phyloP scores from a whole-genome alignment of 768 basidiomycete species.

The Tricholoma sp. region DNA sequence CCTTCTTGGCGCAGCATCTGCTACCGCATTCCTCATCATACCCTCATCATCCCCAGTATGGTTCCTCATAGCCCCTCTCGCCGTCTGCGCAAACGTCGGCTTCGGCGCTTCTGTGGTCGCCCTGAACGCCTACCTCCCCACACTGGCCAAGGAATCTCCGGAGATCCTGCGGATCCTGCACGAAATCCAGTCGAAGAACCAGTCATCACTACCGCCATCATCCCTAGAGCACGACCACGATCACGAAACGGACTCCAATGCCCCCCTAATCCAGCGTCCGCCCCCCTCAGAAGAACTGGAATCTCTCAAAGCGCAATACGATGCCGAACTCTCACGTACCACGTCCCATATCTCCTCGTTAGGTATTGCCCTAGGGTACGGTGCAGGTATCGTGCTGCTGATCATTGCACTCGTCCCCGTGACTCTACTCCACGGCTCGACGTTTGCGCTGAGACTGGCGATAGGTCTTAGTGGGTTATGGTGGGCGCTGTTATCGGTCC shows the following conservation, averaged over 20 bases:
- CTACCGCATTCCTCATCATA: constrained; percentile 67
- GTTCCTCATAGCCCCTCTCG: constrained; percentile 62
- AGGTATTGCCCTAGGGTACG: constrained; percentile 85
- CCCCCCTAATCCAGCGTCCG: constrained; percentile 33
- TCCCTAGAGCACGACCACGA: constrained; percentile 15
- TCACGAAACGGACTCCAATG: constrained; percentile 22
- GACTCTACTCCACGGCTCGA: constrained; percentile 63
- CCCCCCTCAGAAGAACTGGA: constrained; percentile 12
- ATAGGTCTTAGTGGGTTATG: constrained; percentile 82
- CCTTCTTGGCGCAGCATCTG: constrained; percentile 59
- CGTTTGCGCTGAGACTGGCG: constrained; percentile 73
- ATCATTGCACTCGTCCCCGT: constrained; percentile 78
- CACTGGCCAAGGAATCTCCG: constrained; percentile 59
- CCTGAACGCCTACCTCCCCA: constrained; percentile 84
- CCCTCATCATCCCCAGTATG: constrained; percentile 69
- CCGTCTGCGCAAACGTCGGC: constrained; percentile 74
- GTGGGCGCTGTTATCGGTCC: constrained; percentile 83
- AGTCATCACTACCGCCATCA: constrained; percentile 9
- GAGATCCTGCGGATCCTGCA: constrained; percentile 43
- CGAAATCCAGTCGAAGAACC: constrained; percentile 24
- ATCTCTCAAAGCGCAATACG: constrained; percentile 39
- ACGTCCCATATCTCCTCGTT: constrained; percentile 80
- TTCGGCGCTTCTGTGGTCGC: constrained; percentile 88
- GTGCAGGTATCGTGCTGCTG: constrained; percentile 74
- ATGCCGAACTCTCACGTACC: constrained; percentile 56